These are phyloP conservation scores for Trametes sanguinea DNA, from an alignment of 768 basidiomycete genomes.

Conservation along the genomic window DNA sequence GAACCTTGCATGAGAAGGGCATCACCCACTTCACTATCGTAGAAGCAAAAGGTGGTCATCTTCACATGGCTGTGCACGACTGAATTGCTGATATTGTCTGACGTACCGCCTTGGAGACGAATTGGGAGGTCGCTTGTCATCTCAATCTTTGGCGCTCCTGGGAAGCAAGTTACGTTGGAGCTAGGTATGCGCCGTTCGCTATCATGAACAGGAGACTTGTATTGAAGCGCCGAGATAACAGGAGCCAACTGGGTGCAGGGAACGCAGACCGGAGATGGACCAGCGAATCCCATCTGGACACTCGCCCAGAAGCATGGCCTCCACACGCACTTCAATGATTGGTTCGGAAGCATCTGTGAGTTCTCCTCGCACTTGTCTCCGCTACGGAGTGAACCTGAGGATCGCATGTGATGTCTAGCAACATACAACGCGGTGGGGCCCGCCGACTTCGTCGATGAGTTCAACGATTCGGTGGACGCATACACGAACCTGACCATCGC, in stretches of 20 bases:
- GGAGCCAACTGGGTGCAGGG: constrained; percentile 42
- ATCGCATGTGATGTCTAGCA: constrained; percentile 33
- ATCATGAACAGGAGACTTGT: constrained; percentile 34
- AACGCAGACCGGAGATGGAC: constrained; percentile 45
- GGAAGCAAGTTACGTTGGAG: constrained; percentile 46
- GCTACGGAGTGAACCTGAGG: neutral
- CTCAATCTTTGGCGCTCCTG: constrained; percentile 42
- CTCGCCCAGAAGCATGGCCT: constrained; percentile 54
- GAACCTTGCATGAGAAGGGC: constrained; percentile 52
- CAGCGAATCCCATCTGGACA: constrained; percentile 56
- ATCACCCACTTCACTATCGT: constrained; percentile 59
- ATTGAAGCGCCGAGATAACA: neutral
- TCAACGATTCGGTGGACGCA: constrained; percentile 41
- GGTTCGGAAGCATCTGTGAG: constrained; percentile 30
- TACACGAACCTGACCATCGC: constrained; percentile 41
- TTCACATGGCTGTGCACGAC: neutral
- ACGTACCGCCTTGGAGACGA: constrained; percentile 27
- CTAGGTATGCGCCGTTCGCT: constrained; percentile 19
- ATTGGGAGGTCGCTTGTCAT: constrained; percentile 59
- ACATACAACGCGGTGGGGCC: constrained; percentile 53
- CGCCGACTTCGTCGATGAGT: constrained; percentile 47
- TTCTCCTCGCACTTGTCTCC: constrained; percentile 25
- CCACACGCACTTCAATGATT: constrained; percentile 43
- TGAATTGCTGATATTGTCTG: neutral
- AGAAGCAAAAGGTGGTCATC: constrained; percentile 43